Evolutionary conservation across 1,139 yeast genomes (phyloP).

Genomic region (Scheffersomyces segobiensis): DNA sequence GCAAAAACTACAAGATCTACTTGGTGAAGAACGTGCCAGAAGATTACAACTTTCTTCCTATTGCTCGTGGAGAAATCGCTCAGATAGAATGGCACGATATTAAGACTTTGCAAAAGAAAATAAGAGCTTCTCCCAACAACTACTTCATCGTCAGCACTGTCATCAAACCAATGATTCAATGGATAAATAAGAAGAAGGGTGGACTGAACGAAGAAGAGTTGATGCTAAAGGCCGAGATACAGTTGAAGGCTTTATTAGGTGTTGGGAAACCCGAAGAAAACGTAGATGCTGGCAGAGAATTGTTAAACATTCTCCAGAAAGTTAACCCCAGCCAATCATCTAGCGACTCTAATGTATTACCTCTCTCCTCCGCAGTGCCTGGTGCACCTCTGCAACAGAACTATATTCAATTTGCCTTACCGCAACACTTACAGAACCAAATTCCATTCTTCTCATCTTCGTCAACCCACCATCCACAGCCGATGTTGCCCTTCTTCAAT

Average conservation of each 20-base stretch:
- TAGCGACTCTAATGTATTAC: constrained; percentile 6
- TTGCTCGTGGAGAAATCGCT: constrained; percentile 84
- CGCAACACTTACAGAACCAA: constrained; percentile 33
- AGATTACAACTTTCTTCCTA: constrained; percentile 69
- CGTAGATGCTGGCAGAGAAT: constrained; percentile 74
- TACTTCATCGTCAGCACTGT: constrained; percentile 62
- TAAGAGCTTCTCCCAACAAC: constrained; percentile 43
- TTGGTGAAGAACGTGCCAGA: constrained; percentile 80
- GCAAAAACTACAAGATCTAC: constrained; percentile 85
- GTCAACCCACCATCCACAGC: constrained; percentile 9
- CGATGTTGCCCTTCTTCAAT: constrained; percentile 13
- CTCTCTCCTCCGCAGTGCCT: neutral
- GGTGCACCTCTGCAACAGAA: constrained; percentile 8
- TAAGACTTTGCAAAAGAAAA: constrained; percentile 34
- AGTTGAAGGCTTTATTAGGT: constrained; percentile 65
- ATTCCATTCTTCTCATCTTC: constrained; percentile 25
- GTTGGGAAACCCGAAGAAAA: constrained; percentile 34
- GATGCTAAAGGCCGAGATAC: constrained; percentile 58
- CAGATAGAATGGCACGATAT: constrained; percentile 49
- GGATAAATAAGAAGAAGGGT: constrained; percentile 58
- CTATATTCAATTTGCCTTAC: constrained; percentile 24
- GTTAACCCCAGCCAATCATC: constrained; percentile 18
- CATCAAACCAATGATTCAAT: constrained; percentile 57
- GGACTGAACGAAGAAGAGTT: constrained; percentile 55
- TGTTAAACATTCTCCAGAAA: constrained; percentile 62